phyloP scores from a whole-genome alignment of 345 rosid species.

The sweet orange (Citrus sinensis) region DNA sequence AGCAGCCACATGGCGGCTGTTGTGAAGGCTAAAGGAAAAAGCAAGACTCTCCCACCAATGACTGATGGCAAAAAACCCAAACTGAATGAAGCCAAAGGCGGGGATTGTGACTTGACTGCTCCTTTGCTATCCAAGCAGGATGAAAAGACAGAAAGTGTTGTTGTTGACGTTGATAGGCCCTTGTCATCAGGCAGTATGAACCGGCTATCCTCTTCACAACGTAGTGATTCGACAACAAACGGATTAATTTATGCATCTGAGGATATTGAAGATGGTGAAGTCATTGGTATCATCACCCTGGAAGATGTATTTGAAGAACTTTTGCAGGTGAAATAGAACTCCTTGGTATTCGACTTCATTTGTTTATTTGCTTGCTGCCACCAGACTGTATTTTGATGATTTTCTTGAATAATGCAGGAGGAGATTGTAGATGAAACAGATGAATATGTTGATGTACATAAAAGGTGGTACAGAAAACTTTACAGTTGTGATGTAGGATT shows the following conservation, averaged over 20 bases:
- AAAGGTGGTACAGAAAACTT: constrained; percentile 42
- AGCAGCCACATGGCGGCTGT: constrained; percentile 99
- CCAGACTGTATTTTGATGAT: background rate
- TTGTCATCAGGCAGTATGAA: constrained; percentile 21
- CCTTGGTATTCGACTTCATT: background rate
- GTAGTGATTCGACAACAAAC: constrained; percentile 31
- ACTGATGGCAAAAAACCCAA: constrained; percentile 34
- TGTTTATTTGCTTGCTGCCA: background rate
- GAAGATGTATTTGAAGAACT: constrained; percentile 99
- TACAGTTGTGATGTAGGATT: background rate
- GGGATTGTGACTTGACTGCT: constrained; percentile 46
- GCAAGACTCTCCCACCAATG: constrained; percentile 36
- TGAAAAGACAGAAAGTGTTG: constrained; percentile 48
- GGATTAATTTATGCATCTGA: constrained; percentile 50
- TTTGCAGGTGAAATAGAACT: constrained; percentile 49
- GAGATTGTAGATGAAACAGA: constrained; percentile 99
- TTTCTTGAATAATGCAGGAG: constrained; percentile 45
- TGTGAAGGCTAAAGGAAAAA: constrained; percentile 68
- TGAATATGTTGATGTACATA: constrained; percentile 95
- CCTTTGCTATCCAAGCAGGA: constrained; percentile 60
- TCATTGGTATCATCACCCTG: constrained; percentile 85
- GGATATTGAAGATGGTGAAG: constrained; percentile 91
- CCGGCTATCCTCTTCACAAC: constrained; percentile 26
- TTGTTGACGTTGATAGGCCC: constrained; percentile 64
- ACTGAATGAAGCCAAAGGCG: constrained; percentile 30